Evolutionary conservation across 495 filamentous ascomycete species (phyloP), one percentile per base, ranked within the genome.

Genomic region (Podospora tetraspora): DNA sequence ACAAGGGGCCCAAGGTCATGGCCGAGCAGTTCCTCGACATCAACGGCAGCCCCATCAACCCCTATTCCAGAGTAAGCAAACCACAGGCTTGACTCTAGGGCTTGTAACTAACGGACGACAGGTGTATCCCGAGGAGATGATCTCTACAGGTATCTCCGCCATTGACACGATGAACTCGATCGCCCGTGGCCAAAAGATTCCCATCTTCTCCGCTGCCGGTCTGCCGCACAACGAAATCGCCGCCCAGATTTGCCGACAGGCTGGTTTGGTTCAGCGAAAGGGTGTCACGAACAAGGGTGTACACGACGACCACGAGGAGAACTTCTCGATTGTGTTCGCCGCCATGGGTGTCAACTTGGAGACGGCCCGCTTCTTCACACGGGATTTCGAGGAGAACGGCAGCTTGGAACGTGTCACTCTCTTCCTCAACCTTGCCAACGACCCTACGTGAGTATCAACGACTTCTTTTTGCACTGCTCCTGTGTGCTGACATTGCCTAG

Each of bases 91-190:
- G 57, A 16, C 29, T n/a, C 22, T 24, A 24, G 32, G 43, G 59
- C 21, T 43, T 43, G 66, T 37, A 12, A 73, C 68, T 68, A 67
- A 78, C 37, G 70, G 22, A 24, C 59, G 19, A 57, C 69, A 95
- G 92, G 91, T 96, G 59, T 99, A 99, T 77, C 96, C 96, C 78
- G 94, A 98, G 84, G 96, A 99, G 81, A 99, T 99, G 93, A 98
- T 99, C 74, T 93, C 94, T 11, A 99, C 96, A 66, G 96, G 96
- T 87, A 99, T 99, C 78, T 97, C 93, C 67, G 94, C 96, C 75
- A 99, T 99, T 75, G 96, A 99, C 79, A 97, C 94, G 57, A 99
- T 99, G 96, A 99, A 99, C 87, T 98, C 96, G 68, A 94, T 99
- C 79, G 95, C 96, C 71, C 93, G 96, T 85, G 96, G 96, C 68